Evolutionary conservation across 257 asterid species (phyloP), one percentile per base, ranked within the genome.

Genomic region (Gentiana dahurica): DNA sequence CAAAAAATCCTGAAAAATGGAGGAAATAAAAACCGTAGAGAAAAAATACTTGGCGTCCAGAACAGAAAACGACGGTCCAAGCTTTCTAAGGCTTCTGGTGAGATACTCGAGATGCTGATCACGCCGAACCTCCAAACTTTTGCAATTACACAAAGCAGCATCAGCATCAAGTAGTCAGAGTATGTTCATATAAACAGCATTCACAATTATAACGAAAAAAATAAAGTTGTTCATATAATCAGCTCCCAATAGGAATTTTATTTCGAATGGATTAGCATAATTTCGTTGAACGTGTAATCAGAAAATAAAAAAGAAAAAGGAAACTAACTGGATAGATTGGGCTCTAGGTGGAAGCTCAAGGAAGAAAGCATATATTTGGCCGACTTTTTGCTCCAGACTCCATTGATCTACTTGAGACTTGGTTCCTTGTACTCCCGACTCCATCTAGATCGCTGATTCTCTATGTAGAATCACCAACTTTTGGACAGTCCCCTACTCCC

Each of bases 11-110:
- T 24, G 24, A 24, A 24, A 24, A 24, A 24, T 24, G 24, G 24
- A 24, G 24, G 24, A 24, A 24, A 24, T 24, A 24, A 24, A 24
- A 24, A 24, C 24, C 24, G 24, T 24, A 24, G 24, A 24, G 24
- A 24, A 24, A 24, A 24, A 71, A 41, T 87, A 92, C 98, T 85
- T 92, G 60, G 98, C 93, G 76, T 88, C 98, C 77, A 89, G 67
- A 57, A 75, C 90, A 36, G 75, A 51, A 55, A 85, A 85, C 58
- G 63, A 77, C 51, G 85, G 83, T 58, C 81, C 76, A 62, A 89
- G 93, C 8, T 71, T 71, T 41, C 66, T 62, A 60, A 89, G 85
- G 34, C 93, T 76, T 37, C 53, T 77, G 54, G 74, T 76, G 59
- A 91, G 96, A 75, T 76, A 91, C 70, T 79, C 84, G 13, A 79